Evolutionary conservation across 1,139 yeast species (phyloP).

Genomic region (Debaryomycetaceae sp.): DNA sequence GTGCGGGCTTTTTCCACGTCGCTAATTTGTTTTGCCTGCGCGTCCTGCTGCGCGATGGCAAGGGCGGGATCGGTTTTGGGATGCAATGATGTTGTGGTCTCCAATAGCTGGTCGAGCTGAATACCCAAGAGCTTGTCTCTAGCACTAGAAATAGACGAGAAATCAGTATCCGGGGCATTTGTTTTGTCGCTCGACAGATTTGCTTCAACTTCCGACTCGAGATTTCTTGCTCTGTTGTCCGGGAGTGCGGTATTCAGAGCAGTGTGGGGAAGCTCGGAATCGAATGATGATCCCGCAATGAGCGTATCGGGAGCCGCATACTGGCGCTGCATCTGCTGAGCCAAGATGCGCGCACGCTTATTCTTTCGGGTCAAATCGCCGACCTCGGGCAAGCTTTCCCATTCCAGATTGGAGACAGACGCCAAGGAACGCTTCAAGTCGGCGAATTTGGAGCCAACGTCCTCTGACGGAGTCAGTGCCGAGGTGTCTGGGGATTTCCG

Average conservation of each 20-base stretch:
- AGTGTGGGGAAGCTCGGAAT: too few relatives aligned
- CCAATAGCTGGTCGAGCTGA: conserved; percentile 27
- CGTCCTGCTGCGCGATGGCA: conserved; percentile 1
- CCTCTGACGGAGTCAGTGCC: too few relatives aligned
- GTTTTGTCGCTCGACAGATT: conserved; percentile 3
- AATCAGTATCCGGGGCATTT: conserved; percentile 21
- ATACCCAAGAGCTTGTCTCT: conserved; percentile 40
- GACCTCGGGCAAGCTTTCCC: conserved; percentile 81
- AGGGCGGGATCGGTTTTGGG: background rate
- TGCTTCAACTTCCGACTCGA: too few relatives aligned
- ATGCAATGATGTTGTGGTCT: background rate
- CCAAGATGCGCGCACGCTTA: conserved; percentile 56
- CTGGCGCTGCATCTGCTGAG: conserved; percentile 54
- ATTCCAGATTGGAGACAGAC: conserved; percentile 53
- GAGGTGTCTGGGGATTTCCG: conserved; percentile 3
- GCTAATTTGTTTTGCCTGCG: conserved; percentile 15
- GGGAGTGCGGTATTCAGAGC: conserved; percentile 5
- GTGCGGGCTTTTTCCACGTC: conserved; percentile 51
- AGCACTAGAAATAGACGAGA: conserved; percentile 41
- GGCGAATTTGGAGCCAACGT: conserved; percentile 19
- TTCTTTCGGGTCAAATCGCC: conserved; percentile 78
- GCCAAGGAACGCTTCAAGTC: conserved; percentile 56
- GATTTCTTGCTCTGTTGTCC: background rate
- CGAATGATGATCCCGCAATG: conserved; percentile 19
- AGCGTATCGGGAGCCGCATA: conserved; percentile 81